Percentiles rank a stretch among this genome's conserved stretches.
phyloP scores from a whole-genome alignment of 768 basidiomycete species.

The Sistotremastrum niveocremeum region DNA sequence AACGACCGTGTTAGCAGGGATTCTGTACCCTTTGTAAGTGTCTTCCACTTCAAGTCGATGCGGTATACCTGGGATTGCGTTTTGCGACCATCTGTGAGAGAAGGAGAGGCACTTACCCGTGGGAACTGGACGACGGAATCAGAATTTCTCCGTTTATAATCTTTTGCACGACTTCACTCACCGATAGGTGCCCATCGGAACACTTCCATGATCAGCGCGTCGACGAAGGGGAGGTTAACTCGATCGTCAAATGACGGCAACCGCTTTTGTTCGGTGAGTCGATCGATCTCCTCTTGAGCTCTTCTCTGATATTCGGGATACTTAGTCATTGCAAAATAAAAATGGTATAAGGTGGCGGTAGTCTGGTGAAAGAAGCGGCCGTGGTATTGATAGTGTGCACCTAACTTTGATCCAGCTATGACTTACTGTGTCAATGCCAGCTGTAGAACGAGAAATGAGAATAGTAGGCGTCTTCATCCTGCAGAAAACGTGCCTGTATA shows the following conservation, averaged over 20 bases:
- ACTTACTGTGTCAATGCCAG: no score
- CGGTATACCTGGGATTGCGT: background rate
- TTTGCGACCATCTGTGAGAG: no score
- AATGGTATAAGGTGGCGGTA: slow-evolving; percentile 6
- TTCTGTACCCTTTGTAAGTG: slow-evolving; percentile 3
- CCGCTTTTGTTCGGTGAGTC: slow-evolving; percentile 16
- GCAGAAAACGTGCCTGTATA: no score
- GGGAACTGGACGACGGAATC: no score
- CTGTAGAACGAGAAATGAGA: no score
- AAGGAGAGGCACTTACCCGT: no score
- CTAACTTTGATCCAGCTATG: no score
- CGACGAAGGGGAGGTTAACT: slow-evolving; percentile 39
- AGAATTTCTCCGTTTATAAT: no score
- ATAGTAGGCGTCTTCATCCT: no score
- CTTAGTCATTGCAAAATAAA: slow-evolving; percentile 9
- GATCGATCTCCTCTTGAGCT: slow-evolving; percentile 11
- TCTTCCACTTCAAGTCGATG: background rate
- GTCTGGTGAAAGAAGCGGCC: slow-evolving; percentile 1
- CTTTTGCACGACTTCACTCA: no score
- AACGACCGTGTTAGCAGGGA: background rate
- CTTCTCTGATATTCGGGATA: slow-evolving; percentile 10
- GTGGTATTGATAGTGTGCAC: no score
- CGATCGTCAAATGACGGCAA: slow-evolving; percentile 51
- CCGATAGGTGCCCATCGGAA: slow-evolving; percentile 29
- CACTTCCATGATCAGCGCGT: slow-evolving; percentile 41